phyloP scores from a whole-genome alignment of 352 stramenopile species.

The Globisporangium uncinulatum region DNA sequence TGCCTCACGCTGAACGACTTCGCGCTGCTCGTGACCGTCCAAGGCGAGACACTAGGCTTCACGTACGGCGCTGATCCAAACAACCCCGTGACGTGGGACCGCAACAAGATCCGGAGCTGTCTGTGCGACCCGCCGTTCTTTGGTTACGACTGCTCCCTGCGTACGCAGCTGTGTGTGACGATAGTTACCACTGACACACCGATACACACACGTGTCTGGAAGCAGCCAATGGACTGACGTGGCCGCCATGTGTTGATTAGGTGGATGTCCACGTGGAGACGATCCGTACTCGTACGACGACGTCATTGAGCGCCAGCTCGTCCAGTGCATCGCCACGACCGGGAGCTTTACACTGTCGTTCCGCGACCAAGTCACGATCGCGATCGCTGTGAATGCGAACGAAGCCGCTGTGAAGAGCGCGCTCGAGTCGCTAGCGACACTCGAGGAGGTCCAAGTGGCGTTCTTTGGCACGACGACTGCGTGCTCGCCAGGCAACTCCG shows the following conservation, averaged over 20 bases:
- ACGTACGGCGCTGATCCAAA: conserved; percentile 65
- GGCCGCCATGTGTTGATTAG: conserved; percentile 12
- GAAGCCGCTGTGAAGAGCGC: conserved; percentile 31
- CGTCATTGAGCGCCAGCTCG: conserved; percentile 47
- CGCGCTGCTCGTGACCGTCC: conserved; percentile 42
- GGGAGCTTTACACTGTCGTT: conserved; percentile 69
- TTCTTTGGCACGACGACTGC: conserved; percentile 27
- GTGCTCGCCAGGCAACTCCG: conserved; percentile 32
- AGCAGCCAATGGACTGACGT: not conserved
- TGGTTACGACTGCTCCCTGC: conserved; percentile 66
- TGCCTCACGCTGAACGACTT: conserved; percentile 70
- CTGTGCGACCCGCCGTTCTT: conserved; percentile 53
- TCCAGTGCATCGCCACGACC: conserved; percentile 49
- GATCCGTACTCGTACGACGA: conserved; percentile 63
- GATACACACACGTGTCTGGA: not conserved
- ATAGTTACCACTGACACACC: not conserved
- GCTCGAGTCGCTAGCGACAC: conserved; percentile 38
- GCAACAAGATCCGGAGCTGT: conserved; percentile 55
- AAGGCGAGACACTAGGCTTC: conserved; percentile 46
- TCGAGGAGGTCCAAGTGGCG: conserved; percentile 35
- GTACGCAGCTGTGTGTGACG: conserved; percentile 15
- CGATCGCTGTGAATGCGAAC: conserved; percentile 32
- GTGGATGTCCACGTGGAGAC: conserved; percentile 64
- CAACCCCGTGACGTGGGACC: conserved; percentile 68
- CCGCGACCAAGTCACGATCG: conserved; percentile 43